Evolutionary conservation across 1,139 yeast species (phyloP).

Genomic region (Candida freyschussii): DNA sequence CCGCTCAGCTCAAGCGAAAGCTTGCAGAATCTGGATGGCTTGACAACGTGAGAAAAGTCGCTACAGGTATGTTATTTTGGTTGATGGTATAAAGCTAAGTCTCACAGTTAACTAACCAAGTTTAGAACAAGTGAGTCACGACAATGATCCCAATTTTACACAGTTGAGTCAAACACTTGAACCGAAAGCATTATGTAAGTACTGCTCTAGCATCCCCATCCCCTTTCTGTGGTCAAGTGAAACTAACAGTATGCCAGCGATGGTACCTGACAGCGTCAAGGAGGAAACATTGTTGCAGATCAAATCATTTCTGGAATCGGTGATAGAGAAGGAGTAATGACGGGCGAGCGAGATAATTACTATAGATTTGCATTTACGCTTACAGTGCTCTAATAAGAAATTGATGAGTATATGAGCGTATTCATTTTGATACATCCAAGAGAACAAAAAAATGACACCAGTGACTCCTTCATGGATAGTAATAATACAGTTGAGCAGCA

Average conservation of each 20-base stretch:
- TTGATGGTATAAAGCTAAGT: constrained; percentile 8
- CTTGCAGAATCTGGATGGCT: constrained; percentile 83
- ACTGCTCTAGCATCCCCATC: constrained; percentile 1
- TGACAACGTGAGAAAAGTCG: constrained; percentile 62
- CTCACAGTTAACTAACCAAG: neutral
- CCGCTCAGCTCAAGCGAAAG: constrained; percentile 55
- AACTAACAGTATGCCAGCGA: constrained; percentile 26
- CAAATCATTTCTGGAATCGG: constrained; percentile 52
- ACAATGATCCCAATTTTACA: constrained; percentile 45
- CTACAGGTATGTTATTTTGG: constrained; percentile 33
- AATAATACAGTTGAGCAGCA: too few relatives aligned
- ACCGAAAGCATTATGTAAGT: constrained; percentile 57
- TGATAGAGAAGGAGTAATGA: constrained; percentile 30
- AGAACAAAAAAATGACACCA: too few relatives aligned
- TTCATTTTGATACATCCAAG: too few relatives aligned
- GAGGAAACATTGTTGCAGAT: constrained; percentile 55
- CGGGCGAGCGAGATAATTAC: too few relatives aligned
- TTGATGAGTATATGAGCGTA: too few relatives aligned
- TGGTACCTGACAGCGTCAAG: constrained; percentile 66
- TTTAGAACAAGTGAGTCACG: constrained; percentile 34
- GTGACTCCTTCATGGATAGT: too few relatives aligned
- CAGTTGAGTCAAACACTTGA: constrained; percentile 50
- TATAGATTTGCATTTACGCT: too few relatives aligned
- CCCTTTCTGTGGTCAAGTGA: neutral
- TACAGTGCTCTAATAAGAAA: too few relatives aligned